These are phyloP conservation scores for Globisporangium alternatum DNA, from an alignment of 352 stramenopile genomes.

Conservation along the genomic window DNA sequence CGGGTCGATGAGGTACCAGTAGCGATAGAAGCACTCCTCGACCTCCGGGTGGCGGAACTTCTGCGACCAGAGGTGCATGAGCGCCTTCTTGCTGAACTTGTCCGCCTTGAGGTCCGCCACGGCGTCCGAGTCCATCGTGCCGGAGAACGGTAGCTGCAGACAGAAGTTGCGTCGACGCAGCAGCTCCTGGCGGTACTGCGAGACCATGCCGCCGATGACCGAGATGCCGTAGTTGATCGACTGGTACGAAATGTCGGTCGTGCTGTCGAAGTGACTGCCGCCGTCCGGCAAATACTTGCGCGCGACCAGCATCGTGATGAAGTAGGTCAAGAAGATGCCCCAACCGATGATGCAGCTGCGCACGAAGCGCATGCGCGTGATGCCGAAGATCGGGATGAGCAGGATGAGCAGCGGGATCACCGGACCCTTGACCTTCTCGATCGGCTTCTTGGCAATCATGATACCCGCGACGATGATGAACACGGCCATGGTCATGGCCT, in stretches of 20 bases:
- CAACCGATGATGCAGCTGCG: constrained; percentile 70
- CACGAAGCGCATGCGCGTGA: constrained; percentile 78
- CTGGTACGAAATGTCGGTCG: constrained; percentile 78
- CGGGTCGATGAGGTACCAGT: constrained; percentile 86
- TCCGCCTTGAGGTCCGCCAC: constrained; percentile 58
- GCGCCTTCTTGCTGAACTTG: constrained; percentile 66
- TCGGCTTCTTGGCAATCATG: constrained; percentile 80
- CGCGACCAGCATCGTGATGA: constrained; percentile 57
- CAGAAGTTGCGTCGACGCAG: constrained; percentile 74
- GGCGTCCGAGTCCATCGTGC: constrained; percentile 62
- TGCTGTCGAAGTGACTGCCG: constrained; percentile 47
- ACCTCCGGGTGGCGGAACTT: constrained; percentile 72
- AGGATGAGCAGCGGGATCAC: constrained; percentile 78
- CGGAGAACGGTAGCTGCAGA: constrained; percentile 71
- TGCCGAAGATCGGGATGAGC: constrained; percentile 83
- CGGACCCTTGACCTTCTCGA: constrained; percentile 62
- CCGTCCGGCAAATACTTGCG: constrained; percentile 33
- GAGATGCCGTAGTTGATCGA: constrained; percentile 81
- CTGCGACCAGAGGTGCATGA: constrained; percentile 66
- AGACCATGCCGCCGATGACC: constrained; percentile 81
- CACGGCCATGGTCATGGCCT: constrained; percentile 58
- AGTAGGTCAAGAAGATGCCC: constrained; percentile 67
- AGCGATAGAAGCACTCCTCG: constrained; percentile 78
- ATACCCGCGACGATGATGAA: constrained; percentile 55
- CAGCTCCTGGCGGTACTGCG: constrained; percentile 78